Evolutionary conservation across 805 yeast species (phyloP), one percentile per base, ranked within the genome.

Genomic region (Komagataella kurtzmanii): DNA sequence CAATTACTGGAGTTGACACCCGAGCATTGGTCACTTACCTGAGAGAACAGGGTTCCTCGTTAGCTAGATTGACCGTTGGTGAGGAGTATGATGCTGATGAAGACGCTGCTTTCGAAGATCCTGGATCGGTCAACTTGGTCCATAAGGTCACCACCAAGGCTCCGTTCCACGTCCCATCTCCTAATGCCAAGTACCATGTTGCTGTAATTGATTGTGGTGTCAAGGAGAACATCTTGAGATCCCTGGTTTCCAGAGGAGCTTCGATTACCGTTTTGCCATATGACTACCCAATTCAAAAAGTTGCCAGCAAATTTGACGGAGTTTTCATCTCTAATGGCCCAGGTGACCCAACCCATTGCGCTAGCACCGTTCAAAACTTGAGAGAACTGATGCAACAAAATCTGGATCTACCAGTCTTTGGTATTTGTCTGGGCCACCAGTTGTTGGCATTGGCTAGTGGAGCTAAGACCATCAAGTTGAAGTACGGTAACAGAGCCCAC

Each of bases 401-500:
- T 52, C 75, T 72, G 55, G 76, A 83, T 40, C 77, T 90, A 54
- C 98, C 99, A 53, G 85, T 93, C 59, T 93, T 93, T 65, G 99
- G 99, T 60, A 95, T 93, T 63, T 95, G 99, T 71, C 74, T 93
- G 59, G 99, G 99, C 47, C 99, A 93, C 72, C 99, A 95, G 73
- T 77, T 93, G 61, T 77, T 93, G 58, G 97, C 98, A 7, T 77
- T 91, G 56, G 99, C 99, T 12, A 77, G 89, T 14, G 99, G 98
- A 53, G 98, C 96, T 36, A 81, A 82, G 63, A 93, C 99, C 49
- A 66, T 84, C 62, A 93, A 95, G 71, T 76, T 93, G 77, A 90
- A 88, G 70, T 93, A 90, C 66, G 99, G 99, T 71, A 93, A 93
- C 77, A 85, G 99, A 72, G 99, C 97, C 24, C 99, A 95, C 72